Percentiles rank a stretch among this genome's conserved stretches.
Evolutionary conservation across 2,329 filamentous ascomycete species (phyloP).

Genomic region (Phyllosticta citribraziliensis): DNA sequence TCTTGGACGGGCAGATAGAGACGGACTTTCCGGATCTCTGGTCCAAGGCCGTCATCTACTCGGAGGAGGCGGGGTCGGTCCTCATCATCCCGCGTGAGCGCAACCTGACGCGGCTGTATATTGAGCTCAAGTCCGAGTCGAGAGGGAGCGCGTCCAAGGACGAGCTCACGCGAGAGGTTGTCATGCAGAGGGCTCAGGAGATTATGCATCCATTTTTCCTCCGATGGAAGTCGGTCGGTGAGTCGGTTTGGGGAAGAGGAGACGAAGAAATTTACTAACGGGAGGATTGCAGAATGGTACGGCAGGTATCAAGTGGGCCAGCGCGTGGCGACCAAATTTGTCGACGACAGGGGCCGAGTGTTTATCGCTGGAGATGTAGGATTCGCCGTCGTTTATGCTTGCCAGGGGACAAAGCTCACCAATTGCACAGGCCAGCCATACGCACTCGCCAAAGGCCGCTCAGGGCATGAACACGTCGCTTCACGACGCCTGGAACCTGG

Average conservation of each 20-base stretch:
- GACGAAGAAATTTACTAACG: not conserved
- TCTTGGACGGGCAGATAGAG: slow-evolving; percentile 59
- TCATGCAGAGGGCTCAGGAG: slow-evolving; percentile 53
- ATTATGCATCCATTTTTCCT: slow-evolving; percentile 38
- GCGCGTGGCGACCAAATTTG: slow-evolving; percentile 37
- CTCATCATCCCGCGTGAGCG: slow-evolving; percentile 65
- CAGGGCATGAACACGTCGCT: slow-evolving; percentile 36
- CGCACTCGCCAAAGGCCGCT: slow-evolving; percentile 32
- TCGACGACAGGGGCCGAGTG: slow-evolving; percentile 30
- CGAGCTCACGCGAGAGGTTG: slow-evolving; percentile 50
- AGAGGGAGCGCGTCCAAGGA: slow-evolving; percentile 23
- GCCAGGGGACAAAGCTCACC: not conserved
- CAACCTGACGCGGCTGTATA: slow-evolving; percentile 57
- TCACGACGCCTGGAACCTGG: slow-evolving; percentile 35
- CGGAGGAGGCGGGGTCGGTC: slow-evolving; percentile 57
- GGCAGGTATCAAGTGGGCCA: slow-evolving; percentile 43
- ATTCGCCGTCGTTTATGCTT: not conserved
- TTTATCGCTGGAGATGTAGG: slow-evolving; percentile 42
- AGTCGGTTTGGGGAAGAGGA: slow-evolving; percentile 7
- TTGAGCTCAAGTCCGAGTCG: slow-evolving; percentile 33
- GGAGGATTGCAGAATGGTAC: slow-evolving; percentile 34
- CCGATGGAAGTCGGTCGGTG: slow-evolving; percentile 34
- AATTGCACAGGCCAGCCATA: slow-evolving; percentile 26
- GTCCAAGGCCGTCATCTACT: slow-evolving; percentile 62
- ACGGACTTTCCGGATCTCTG: slow-evolving; percentile 67